Percentiles rank a stretch among this genome's conserved stretches.
phyloP scores from a whole-genome alignment of 441 rosid species.

The Gossypium trilobum region DNA sequence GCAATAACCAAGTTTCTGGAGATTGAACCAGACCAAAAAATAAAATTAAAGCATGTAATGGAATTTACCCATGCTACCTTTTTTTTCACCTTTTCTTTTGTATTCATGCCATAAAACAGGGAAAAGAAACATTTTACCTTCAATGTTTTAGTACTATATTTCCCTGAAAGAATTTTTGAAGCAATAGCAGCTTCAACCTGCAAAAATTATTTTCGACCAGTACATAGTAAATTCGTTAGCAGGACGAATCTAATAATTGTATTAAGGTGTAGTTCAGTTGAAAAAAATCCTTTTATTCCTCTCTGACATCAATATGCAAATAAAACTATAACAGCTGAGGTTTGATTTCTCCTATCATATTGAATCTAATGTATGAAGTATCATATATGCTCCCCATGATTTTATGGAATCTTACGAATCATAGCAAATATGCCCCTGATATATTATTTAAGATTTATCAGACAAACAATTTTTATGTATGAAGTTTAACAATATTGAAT shows the following conservation, averaged over 20 bases:
- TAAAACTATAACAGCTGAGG: background rate
- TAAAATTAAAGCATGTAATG: background rate
- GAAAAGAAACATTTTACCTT: conserved; percentile 30
- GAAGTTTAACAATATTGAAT: background rate
- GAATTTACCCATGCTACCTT: background rate
- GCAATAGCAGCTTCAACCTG: conserved; percentile 62
- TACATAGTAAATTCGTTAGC: background rate
- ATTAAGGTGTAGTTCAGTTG: background rate
- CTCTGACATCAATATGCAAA: background rate
- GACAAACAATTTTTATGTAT: background rate
- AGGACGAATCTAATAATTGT: background rate
- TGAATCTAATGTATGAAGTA: background rate
- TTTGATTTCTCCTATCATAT: background rate
- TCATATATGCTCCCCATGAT: background rate
- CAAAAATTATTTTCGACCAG: conserved; percentile 9
- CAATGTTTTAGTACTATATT: conserved; percentile 40
- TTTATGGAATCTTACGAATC: background rate
- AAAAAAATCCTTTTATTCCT: background rate
- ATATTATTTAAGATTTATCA: background rate
- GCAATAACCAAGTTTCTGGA: conserved; percentile 68
- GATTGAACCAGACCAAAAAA: conserved; percentile 8
- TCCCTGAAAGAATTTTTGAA: conserved; percentile 49
- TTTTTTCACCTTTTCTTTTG: conserved; percentile 9
- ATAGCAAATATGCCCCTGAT: background rate
- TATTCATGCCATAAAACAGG: conserved; percentile 12